Evolutionary conservation across 2,329 filamentous ascomycete genomes (phyloP).

Genomic region (Exophiala aquamarina): DNA sequence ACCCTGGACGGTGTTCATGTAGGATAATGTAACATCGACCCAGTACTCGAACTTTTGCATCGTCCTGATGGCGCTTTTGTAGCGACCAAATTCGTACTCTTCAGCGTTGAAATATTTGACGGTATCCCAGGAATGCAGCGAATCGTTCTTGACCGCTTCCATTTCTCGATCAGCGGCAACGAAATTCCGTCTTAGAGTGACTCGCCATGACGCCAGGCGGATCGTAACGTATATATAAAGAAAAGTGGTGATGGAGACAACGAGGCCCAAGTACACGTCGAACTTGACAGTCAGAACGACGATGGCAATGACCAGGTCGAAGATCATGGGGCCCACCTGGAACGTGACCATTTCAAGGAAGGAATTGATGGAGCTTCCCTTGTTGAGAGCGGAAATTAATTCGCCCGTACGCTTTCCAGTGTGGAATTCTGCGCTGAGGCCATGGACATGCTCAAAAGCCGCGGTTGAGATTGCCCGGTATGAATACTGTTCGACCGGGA

Average conservation of each 20-base stretch:
- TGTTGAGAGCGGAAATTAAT: constrained; percentile 91
- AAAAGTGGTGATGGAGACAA: constrained; percentile 87
- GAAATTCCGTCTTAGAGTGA: constrained; percentile 88
- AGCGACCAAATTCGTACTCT: constrained; percentile 73
- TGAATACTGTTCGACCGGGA: constrained; percentile 94
- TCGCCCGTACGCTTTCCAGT: constrained; percentile 95
- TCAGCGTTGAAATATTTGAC: constrained; percentile 91
- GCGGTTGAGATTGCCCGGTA: constrained; percentile 92
- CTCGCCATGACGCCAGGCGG: constrained; percentile 89
- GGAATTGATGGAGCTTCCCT: constrained; percentile 92
- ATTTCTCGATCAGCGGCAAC: constrained; percentile 93
- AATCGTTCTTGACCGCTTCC: constrained; percentile 97
- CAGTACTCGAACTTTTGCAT: constrained; percentile 75
- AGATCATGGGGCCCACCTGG: constrained; percentile 89
- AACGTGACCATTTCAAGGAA: constrained; percentile 97
- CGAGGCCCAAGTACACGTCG: constrained; percentile 85
- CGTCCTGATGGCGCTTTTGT: constrained; percentile 66
- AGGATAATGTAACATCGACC: constrained; percentile 72
- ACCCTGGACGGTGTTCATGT: constrained; percentile 80
- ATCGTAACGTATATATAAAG: constrained; percentile 97
- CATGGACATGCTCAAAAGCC: constrained; percentile 95
- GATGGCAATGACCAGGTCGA: constrained; percentile 84
- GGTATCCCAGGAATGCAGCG: constrained; percentile 96
- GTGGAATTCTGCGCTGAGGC: constrained; percentile 92
- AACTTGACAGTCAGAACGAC: constrained; percentile 76